Percentiles rank a stretch among this genome's conserved stretches.
These are phyloP conservation scores for Nakazawaea holstii DNA, from an alignment of 805 yeast genomes.

Conservation along the genomic window DNA sequence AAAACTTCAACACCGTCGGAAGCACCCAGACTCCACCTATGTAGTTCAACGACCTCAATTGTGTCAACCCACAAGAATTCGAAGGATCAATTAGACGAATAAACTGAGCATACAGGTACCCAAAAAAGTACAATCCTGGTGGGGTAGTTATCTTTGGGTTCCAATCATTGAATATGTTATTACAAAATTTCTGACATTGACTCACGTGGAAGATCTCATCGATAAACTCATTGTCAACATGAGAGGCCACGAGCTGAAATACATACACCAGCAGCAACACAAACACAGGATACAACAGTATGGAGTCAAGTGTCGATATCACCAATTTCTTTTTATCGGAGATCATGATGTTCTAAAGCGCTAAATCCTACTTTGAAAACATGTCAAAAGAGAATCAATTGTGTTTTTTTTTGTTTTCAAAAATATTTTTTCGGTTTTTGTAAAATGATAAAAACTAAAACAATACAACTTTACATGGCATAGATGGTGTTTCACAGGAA, in stretches of 20 bases:
- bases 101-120: constrained; percentile 31
- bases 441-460: too few relatives aligned
- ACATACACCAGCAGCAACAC: constrained; percentile 1
- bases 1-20: constrained; percentile 31
- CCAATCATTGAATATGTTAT: constrained; percentile 63
- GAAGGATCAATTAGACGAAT: constrained; percentile 30
- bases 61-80: constrained; percentile 27
- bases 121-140: constrained; percentile 74
- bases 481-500: too few relatives aligned
- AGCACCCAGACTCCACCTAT: constrained; percentile 56
- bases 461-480: too few relatives aligned
- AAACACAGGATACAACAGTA: constrained; percentile 4
- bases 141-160: constrained; percentile 94
- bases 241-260: background rate
- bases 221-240: constrained; percentile 32
- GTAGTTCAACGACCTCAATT: constrained; percentile 55
- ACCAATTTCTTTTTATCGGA: background rate
- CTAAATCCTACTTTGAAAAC: background rate
- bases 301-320: background rate
- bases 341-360: background rate
- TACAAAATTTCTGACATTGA: constrained; percentile 67
- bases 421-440: too few relatives aligned
- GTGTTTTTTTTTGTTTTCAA: too few relatives aligned
- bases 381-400: background rate
- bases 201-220: constrained; percentile 86